Base-by-base conservation (phyloP, 306 rosid genomes). In the Acmispon strigosus region DNA sequence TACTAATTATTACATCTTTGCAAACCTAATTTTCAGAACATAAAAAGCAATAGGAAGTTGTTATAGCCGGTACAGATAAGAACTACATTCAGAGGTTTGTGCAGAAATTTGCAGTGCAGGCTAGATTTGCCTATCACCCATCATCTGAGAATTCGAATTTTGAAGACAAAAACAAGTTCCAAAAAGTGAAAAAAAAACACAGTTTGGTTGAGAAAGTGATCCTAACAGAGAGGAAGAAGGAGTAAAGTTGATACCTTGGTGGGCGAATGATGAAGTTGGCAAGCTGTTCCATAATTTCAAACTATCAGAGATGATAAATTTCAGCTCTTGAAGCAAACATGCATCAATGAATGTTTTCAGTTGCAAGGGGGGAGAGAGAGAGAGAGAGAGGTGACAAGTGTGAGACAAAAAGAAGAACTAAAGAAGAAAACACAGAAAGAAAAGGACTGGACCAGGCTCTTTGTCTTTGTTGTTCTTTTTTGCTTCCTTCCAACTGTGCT, bases 221-320 rank as follows among this genome's bases (percentile, higher is more conserved):
- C 5, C 9, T 9, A 64, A 47, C 8, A 70, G 16, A 50, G 62
- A 55, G 62, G 1, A 56, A 17, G 43, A 58, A 78, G 32, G 15
- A 22, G 50, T 65, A 69, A 58, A 60, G 44, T 72, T 6, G 50
- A 66, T 70, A 82, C 86, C 83, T 78, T 42, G 83, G 83, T 15
- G 86, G 83, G 7, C 83, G 76, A 69, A 82, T 82, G 78, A 82
- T 82, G 83, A 75, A 82, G 76, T 70, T 82, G 36, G 74, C 86
- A 59, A 82, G 76, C 48, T 65, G 83, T 15, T 82, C 83, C 86
- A 82, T 82, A 29, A 79, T 73, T 83, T 81, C 64, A 81, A 81
- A 75, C 29, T 44, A 69, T 44, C 52, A 78, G 44, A 73, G 65
- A 69, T 66, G 75, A 51, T 18, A 53, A 63, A 60, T 72, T 70